Base-by-base conservation (phyloP, 352 stramenopile genomes). In the Phytopythium montanum region DNA sequence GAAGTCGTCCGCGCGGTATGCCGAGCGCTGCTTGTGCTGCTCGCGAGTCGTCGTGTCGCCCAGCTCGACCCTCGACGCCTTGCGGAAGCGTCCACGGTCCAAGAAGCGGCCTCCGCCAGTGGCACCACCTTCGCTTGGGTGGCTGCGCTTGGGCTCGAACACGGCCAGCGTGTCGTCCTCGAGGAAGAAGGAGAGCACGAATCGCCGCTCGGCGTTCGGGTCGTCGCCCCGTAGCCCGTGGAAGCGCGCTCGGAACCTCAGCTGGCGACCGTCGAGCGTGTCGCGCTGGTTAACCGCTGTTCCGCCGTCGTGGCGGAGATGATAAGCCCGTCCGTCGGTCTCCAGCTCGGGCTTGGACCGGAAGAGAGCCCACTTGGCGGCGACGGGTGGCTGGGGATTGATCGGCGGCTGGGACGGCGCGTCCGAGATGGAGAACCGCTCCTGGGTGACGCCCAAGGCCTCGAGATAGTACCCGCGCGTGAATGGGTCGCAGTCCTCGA, bases 401-500 rank as follows among this genome's bases (percentile, higher is more conserved):
- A 31, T n/a, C 5, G 29, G 21, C 19, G 31, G 29, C 29, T 8
- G 16, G 3, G 19, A n/a, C 39, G 51, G 51, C 19, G 51, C 51
- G 25, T 33, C 36, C 5, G 49, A 9, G 39, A 51, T 28, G 23
- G 53, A 59, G 46, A 70, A 73, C 18, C 59, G 62, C 44, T 94
- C 81, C 39, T 98, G 92, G 3, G 81, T 88, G 36, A 97, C 71
- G 13, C 92, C 89, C 36, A 91, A 68, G 9, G 67, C 84, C 57
- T 88, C 72, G 38, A 92, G 53, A 65, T 97, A 98, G 77, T 94
- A 98, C 3, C 86, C 72, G 8, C 81, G 75, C n/a, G 92, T 98
- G 64, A 96, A 97, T 42, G 72, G 66, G 63, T 98, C 91, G 68
- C 93, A 98, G 61, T 95, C 84, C 60, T 96, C 74, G 19, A 98